Conservation (phyloP, 768 basidiomycete species). For the Phaffia tasmanica region DNA sequence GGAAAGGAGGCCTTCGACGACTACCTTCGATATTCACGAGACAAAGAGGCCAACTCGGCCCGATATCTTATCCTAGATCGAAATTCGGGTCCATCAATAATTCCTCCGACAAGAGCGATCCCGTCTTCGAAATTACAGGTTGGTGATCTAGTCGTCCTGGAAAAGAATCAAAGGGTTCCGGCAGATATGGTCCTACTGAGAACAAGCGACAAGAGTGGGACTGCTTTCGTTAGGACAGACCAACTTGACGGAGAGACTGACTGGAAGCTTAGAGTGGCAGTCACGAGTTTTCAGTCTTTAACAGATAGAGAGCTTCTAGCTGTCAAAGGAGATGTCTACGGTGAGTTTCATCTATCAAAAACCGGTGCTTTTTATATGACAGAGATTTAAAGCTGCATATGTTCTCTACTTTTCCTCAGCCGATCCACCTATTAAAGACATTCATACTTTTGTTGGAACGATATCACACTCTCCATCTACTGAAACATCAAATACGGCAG, state of each 20-base stretch:
- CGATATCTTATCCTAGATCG: slow-evolving; percentile 65
- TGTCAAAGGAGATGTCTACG: slow-evolving; percentile 81
- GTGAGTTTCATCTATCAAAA: slow-evolving; percentile 40
- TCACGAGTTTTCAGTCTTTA: slow-evolving; percentile 69
- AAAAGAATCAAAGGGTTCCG: slow-evolving; percentile 96
- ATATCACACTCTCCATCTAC: slow-evolving; percentile 47
- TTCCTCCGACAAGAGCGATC: slow-evolving; percentile 52
- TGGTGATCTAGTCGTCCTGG: slow-evolving; percentile 77
- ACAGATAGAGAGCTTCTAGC: slow-evolving; percentile 45
- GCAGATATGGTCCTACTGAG: slow-evolving; percentile 82
- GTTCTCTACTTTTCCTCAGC: slow-evolving; percentile 44
- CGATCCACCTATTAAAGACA: slow-evolving; percentile 91
- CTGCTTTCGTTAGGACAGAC: slow-evolving; percentile 95
- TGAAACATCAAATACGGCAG: slow-evolving; percentile 24
- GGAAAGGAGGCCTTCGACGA: slow-evolving; percentile 99
- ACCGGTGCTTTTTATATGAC: background rate
- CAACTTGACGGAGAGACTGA: slow-evolving; percentile 98
- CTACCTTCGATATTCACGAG: slow-evolving; percentile 83
- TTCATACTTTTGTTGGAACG: slow-evolving; percentile 88
- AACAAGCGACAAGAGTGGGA: slow-evolving; percentile 66
- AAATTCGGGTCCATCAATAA: slow-evolving; percentile 20
- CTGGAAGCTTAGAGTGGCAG: slow-evolving; percentile 91
- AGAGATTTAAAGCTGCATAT: background rate
- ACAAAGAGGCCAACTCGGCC: slow-evolving; percentile 88
- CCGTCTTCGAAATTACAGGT: slow-evolving; percentile 81